Base-by-base conservation (phyloP, 352 stramenopile genomes). In the Phytophthora pinifolia region DNA sequence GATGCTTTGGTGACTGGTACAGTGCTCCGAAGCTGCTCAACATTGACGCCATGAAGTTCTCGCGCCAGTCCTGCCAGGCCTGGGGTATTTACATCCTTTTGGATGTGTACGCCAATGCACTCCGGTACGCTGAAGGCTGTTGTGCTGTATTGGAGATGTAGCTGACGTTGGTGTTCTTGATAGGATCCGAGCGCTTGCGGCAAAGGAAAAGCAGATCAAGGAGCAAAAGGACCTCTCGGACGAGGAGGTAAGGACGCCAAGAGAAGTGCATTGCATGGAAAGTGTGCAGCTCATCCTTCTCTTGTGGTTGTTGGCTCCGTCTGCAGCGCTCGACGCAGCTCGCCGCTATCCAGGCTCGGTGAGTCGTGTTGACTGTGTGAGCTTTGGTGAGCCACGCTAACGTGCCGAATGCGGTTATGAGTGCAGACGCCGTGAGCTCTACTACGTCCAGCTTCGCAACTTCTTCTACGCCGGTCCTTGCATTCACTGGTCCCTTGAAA, bases 381-480 rank as follows among this genome's bases (percentile, higher is more conserved):
- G 43, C 18, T 14, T 3, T 15, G 29, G 1, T 48, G 6, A 13
- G 8, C 13, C 36, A 49, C 8, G 3, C 57, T 41, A 55, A n/a
- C 46, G n/a, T 46, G n/a, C 3, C 17, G 12, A 46, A n/a, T 12
- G 41, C 44, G 18, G 14, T 51, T 52, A 39, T 15, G 17, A 20
- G 27, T 57, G 10, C 59, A 88, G 80, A 33, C 76, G 79, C 27
- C 76, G 66, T 58, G 83, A 92, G 58, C 68, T 92, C 1, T 89
- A 89, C 65, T 92, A 81, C 49, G 43, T 86, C 42, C 82, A 92
- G 51, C 62, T 92, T 36, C 79, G 84, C 32, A 92, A 94, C 64
- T 78, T 83, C n/a, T 88, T 80, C 53, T 89, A 81, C 66, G 78
- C 87, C 53, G 79, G 82, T 4, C 81, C 79, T 37, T 92, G 84